Percentiles rank a stretch among this genome's conserved stretches.
Evolutionary conservation across 2,329 filamentous ascomycete species (phyloP).

Genomic region (Arthrobotrys sinensis): DNA sequence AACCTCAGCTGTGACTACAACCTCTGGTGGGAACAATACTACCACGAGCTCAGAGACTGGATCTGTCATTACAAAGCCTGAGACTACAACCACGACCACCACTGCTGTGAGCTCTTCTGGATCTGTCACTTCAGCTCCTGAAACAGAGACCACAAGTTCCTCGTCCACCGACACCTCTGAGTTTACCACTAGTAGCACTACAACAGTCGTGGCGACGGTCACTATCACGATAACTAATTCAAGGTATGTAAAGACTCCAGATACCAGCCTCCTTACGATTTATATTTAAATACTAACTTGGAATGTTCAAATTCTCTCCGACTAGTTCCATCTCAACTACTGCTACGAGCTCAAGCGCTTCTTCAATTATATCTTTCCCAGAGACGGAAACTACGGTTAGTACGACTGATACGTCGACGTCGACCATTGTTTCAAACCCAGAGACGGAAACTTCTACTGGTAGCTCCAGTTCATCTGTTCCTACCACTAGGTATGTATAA

Average conservation of each 20-base stretch:
- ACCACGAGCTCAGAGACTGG: background rate
- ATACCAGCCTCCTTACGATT: background rate
- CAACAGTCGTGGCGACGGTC: constrained; percentile 37
- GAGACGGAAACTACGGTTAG: constrained; percentile 13
- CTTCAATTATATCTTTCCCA: constrained; percentile 22
- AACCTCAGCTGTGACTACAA: background rate
- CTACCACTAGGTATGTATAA: constrained; percentile 11
- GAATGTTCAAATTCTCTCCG: background rate
- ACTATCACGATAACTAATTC: constrained; percentile 43
- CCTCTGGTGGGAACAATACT: constrained; percentile 2
- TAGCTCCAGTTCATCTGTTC: constrained; percentile 20
- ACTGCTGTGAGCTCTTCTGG: background rate
- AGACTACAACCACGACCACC: constrained; percentile 6
- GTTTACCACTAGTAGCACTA: constrained; percentile 30
- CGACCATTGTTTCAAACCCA: background rate
- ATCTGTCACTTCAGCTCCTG: constrained; percentile 25
- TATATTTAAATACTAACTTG: background rate
- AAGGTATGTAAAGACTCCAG: constrained; percentile 18
- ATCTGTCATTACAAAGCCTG: background rate
- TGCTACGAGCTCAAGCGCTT: constrained; percentile 6
- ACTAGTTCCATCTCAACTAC: constrained; percentile 10
- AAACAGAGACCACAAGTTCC: constrained; percentile 10
- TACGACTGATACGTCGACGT: background rate
- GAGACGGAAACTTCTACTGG: constrained; percentile 1
- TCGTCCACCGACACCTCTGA: background rate